These are phyloP conservation scores for Nigrospora sphaerica DNA, from an alignment of 2,329 filamentous ascomycete genomes.

Conservation along the genomic window DNA sequence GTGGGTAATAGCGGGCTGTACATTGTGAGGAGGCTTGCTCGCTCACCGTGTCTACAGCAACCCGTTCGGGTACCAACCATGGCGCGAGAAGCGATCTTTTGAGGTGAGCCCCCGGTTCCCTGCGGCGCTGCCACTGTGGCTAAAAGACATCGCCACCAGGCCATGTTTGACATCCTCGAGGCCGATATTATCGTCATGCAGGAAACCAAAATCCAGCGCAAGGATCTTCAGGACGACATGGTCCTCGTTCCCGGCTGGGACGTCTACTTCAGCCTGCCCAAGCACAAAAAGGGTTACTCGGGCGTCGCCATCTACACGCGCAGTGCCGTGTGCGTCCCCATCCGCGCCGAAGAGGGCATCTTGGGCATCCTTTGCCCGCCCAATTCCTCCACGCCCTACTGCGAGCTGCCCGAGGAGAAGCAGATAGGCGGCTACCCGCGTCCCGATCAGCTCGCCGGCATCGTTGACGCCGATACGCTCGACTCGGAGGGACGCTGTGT, in stretches of 20 bases:
- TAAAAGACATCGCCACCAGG: conserved; percentile 31
- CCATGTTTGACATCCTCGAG: conserved; percentile 91
- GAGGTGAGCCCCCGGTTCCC: conserved; percentile 37
- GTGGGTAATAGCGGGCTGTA: conserved; percentile 26
- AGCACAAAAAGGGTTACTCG: conserved; percentile 93
- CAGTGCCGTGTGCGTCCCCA: conserved; percentile 76
- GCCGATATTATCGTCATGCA: conserved; percentile 93
- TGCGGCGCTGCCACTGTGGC: not conserved
- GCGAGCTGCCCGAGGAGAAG: conserved; percentile 64
- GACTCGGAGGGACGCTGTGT: conserved; percentile 92
- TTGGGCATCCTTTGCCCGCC: conserved; percentile 72
- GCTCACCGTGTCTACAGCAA: conserved; percentile 44
- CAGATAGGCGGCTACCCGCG: conserved; percentile 87
- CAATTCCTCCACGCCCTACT: conserved; percentile 62
- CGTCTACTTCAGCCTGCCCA: conserved; percentile 88
- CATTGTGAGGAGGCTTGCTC: too few species aligned
- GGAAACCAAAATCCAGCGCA: conserved; percentile 91
- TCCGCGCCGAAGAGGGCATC: conserved; percentile 90
- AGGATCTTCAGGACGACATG: conserved; percentile 92
- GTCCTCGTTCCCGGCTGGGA: conserved; percentile 93
- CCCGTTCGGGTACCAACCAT: conserved; percentile 79
- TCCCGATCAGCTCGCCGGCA: conserved; percentile 54
- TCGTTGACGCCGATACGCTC: conserved; percentile 62
- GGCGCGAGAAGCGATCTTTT: conserved; percentile 64
- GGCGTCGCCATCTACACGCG: conserved; percentile 93